Evolutionary conservation across 2,329 filamentous ascomycete species (phyloP), one percentile per base, ranked within the genome.

Genomic region (Alternaria ventricosa): DNA sequence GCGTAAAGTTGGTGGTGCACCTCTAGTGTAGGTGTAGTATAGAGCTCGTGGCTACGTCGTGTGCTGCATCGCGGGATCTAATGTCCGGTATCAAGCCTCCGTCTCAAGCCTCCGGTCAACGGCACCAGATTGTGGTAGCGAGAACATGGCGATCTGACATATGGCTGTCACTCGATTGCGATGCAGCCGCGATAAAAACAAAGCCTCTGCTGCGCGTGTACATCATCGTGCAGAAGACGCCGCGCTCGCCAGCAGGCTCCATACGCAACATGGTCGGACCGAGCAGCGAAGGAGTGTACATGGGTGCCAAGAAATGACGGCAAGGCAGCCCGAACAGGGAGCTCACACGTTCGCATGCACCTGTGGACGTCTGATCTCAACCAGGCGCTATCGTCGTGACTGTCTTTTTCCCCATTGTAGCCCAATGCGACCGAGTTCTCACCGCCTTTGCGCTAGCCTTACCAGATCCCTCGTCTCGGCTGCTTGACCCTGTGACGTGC

Each of bases 371-470:
- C 59, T 71, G 66, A 73, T 76, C 72, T 74, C 74, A 66, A 71
- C 33, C 33, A 36, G 67, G 66, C 68, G 66, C 67, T 65, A 63
- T 70, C 61, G 70, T 70, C 65, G 65, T 58, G 55, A 43, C 65
- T 65, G 60, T 65, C 44, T 59, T 63, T 65, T 70, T 71, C 61
- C 68, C 66, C 67, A 36, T 67, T 61, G 65, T 62, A 68, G 67
- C 65, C 73, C 71, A 71, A 79, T 79, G 76, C 77, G 73, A 76
- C 74, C 70, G 66, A 63, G 23, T 25, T 66, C 73, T 76, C 71
- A 76, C 75, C 75, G 75, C 74, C 66, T 61, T 61, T 61, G 65
- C 64, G 56, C 69, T 73, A 70, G 66, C 60, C 65, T 56, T 63
- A 41, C 61, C 65, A 65, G 61, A 60, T 57, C 61, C 62, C 66